Conservation (phyloP, 352 stramenopile species). For the Phytophthora ramorum region DNA sequence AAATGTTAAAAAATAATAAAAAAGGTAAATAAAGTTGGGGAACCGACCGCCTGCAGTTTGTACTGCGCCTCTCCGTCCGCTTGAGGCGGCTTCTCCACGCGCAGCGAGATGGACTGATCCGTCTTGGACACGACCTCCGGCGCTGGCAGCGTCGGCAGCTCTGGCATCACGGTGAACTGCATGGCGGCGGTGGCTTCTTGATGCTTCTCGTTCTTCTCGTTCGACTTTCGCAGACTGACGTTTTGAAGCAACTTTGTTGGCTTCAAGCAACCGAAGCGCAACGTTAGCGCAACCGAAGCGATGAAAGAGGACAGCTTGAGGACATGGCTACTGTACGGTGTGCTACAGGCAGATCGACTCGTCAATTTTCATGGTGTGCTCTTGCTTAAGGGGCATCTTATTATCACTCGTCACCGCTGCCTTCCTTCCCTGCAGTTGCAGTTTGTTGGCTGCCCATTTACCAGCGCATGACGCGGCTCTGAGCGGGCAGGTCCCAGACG, state of each 20-base stretch:
- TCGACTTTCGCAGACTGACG: conserved; percentile 18
- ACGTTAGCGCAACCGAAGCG: neutral
- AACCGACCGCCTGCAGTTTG: conserved; percentile 58
- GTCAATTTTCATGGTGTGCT: conserved; percentile 23
- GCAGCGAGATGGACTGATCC: conserved; percentile 75
- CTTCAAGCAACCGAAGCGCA: neutral
- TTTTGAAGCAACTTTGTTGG: neutral
- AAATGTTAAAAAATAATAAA: neutral
- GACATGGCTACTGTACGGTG: neutral
- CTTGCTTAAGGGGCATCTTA: conserved; percentile 15
- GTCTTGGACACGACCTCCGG: conserved; percentile 82
- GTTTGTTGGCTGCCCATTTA: conserved; percentile 32
- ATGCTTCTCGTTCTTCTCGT: neutral
- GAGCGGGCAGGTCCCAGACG: conserved; percentile 70
- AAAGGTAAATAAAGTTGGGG: neutral
- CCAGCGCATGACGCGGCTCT: conserved; percentile 73
- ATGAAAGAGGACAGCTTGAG: no score
- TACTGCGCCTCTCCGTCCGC: conserved; percentile 50
- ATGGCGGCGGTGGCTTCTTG: conserved; percentile 22
- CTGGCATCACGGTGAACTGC: conserved; percentile 63
- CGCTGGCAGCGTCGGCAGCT: conserved; percentile 60
- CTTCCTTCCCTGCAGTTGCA: neutral
- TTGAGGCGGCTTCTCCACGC: conserved; percentile 41
- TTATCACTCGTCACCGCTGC: conserved; percentile 12
- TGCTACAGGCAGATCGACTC: neutral